Evolutionary conservation across 768 basidiomycete species (phyloP).

Genomic region (Termitomyces sp.): DNA sequence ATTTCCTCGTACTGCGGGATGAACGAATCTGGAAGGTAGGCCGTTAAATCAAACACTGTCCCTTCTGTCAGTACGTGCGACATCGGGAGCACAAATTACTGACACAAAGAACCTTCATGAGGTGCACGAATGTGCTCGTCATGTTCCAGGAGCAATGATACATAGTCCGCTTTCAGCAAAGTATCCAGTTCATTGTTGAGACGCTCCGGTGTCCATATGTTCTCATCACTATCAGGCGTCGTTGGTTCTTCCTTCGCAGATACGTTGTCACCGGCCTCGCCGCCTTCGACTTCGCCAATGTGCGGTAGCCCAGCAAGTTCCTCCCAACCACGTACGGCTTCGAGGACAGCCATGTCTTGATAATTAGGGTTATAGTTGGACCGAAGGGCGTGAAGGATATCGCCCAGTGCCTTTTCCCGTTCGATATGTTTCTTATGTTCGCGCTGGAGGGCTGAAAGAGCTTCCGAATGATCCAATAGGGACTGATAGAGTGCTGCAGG

Average conservation of each 20-base stretch:
- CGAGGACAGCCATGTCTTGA: slow-evolving; percentile 98
- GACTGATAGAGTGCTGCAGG: slow-evolving; percentile 70
- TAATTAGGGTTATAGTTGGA: slow-evolving; percentile 96
- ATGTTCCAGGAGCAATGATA: slow-evolving; percentile 70
- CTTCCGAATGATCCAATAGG: slow-evolving; percentile 65
- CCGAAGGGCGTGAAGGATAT: slow-evolving; percentile 78
- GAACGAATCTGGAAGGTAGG: slow-evolving; percentile 82
- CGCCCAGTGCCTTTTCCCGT: slow-evolving; percentile 70
- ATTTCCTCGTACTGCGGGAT: slow-evolving; percentile 68
- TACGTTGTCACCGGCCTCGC: slow-evolving; percentile 27
- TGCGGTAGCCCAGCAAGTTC: slow-evolving; percentile 64
- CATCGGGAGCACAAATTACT: slow-evolving; percentile 21
- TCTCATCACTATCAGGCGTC: slow-evolving; percentile 53
- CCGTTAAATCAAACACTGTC: slow-evolving; percentile 70
- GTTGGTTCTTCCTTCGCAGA: slow-evolving; percentile 24
- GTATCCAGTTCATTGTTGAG: slow-evolving; percentile 53
- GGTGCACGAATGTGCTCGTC: slow-evolving; percentile 59
- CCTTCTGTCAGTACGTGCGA: neutral
- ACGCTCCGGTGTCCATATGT: slow-evolving; percentile 52
- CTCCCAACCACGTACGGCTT: slow-evolving; percentile 94
- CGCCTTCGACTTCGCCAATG: slow-evolving; percentile 61
- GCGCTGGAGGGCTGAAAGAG: slow-evolving; percentile 70
- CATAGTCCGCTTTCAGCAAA: slow-evolving; percentile 61
- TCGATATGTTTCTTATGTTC: slow-evolving; percentile 70
- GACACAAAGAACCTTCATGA: slow-evolving; percentile 47